phyloP scores from a whole-genome alignment of 2,329 filamentous ascomycete species.

The Fusarium marasasianum region DNA sequence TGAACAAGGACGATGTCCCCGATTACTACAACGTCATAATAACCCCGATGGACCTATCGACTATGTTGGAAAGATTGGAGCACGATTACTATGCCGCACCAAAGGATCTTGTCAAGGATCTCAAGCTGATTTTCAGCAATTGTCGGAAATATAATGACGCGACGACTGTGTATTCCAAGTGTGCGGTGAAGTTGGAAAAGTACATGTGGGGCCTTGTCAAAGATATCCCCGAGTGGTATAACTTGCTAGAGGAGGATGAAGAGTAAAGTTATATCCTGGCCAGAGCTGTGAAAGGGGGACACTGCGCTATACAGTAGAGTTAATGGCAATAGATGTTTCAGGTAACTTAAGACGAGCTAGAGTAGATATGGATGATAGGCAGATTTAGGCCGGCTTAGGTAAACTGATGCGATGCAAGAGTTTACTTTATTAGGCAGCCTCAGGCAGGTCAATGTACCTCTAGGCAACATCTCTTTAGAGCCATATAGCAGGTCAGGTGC shows the following conservation, averaged over 20 bases:
- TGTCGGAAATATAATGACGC: conserved; percentile 97
- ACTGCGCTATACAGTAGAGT: too few relatives aligned
- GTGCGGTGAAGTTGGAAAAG: conserved; percentile 90
- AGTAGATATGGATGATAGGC: too few relatives aligned
- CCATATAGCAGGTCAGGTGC: too few relatives aligned
- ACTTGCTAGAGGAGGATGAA: not conserved
- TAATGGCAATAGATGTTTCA: too few relatives aligned
- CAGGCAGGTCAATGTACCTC: too few relatives aligned
- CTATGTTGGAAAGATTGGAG: conserved; percentile 97
- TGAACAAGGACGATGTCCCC: conserved; percentile 93
- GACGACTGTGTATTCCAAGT: conserved; percentile 93
- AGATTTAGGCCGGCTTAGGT: too few relatives aligned
- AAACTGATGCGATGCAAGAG: too few relatives aligned
- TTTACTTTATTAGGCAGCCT: too few relatives aligned
- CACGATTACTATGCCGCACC: conserved; percentile 80
- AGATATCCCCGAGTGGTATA: conserved; percentile 88
- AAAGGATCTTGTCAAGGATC: conserved; percentile 91
- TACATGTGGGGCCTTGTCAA: conserved; percentile 95
- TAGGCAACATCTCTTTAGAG: too few relatives aligned
- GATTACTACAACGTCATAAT: conserved; percentile 99
- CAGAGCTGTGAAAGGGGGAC: too few relatives aligned
- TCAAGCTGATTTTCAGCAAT: conserved; percentile 90
- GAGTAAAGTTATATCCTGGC: not conserved
- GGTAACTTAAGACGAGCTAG: too few relatives aligned
- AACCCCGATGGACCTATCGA: conserved; percentile 94